phyloP scores from a whole-genome alignment of 176 grass and related monocot genomes.

The Triticum aestivum region DNA sequence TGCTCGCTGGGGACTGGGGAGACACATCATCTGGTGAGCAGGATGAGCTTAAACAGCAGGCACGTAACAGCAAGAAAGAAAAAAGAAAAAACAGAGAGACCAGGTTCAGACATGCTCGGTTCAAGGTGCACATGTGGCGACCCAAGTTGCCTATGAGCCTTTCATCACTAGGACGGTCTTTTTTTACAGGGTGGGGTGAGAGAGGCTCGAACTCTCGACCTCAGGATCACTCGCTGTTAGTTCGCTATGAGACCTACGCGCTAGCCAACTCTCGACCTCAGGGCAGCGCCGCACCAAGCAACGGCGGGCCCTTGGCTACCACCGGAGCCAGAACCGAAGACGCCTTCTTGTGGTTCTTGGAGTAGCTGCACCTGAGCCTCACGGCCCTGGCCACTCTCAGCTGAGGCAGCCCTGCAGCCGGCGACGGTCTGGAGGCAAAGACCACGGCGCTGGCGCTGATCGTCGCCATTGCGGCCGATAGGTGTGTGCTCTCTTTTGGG shows the following conservation, averaged over 20 bases:
- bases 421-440: not conserved
- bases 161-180: no score
- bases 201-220: constrained; percentile 98
- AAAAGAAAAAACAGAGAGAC: no score
- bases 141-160: no score
- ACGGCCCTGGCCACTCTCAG: not conserved
- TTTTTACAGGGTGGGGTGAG: constrained; percentile 50
- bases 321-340: not conserved
- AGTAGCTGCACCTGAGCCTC: not conserved
- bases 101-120: no score
- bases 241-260: constrained; percentile 49
- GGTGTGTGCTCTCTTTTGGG: no score
- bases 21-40: no score
- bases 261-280: constrained; percentile 51
- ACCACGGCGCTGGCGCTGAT: not conserved
- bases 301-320: not conserved
- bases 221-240: constrained; percentile 45
- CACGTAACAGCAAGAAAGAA: no score
- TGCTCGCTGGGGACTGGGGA: no score
- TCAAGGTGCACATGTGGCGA: no score
- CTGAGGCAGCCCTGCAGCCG: not conserved
- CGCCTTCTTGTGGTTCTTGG: not conserved
- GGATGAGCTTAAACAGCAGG: no score
- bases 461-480: not conserved
- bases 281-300: not conserved